Percentiles rank a stretch among this genome's conserved stretches.
These are phyloP conservation scores for Ceratocystis cubensis DNA, from an alignment of 2,329 filamentous ascomycete genomes.

Conservation along the genomic window DNA sequence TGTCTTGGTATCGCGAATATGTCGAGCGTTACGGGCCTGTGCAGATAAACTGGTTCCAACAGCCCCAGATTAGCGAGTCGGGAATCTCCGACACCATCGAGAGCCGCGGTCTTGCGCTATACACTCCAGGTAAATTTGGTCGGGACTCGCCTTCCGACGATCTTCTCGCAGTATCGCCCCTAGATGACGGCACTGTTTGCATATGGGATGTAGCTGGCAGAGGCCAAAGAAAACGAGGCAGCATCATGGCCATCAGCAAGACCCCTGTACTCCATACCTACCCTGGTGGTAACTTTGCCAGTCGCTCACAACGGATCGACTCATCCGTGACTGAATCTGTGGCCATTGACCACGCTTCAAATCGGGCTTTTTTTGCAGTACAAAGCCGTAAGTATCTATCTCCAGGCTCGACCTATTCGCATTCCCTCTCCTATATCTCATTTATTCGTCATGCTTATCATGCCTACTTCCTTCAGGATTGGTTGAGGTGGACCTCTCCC, in stretches of 20 bases:
- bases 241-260: conserved; percentile 51
- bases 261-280: conserved; percentile 45
- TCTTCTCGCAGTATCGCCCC: conserved; percentile 55
- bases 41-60: conserved; percentile 64
- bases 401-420: neutral
- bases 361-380: conserved; percentile 68
- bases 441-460: neutral
- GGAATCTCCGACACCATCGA: conserved; percentile 43
- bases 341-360: conserved; percentile 55
- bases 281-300: conserved; percentile 1
- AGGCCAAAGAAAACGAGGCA: conserved; percentile 40
- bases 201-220: conserved; percentile 65
- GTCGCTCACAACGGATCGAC: conserved; percentile 33
- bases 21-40: conserved; percentile 67
- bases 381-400: conserved; percentile 46
- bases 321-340: conserved; percentile 69
- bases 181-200: conserved; percentile 76
- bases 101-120: conserved; percentile 60
- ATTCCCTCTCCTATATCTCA: neutral
- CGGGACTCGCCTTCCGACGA: conserved; percentile 35
- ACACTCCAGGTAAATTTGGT: conserved; percentile 35
- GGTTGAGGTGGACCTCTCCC: conserved; percentile 69
- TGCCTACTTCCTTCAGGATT: conserved; percentile 35
- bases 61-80: conserved; percentile 37
- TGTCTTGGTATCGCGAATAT: conserved; percentile 83